Evolutionary conservation across 768 basidiomycete genomes (phyloP), one percentile per base, ranked within the genome.

Genomic region (Agaricus blazei): DNA sequence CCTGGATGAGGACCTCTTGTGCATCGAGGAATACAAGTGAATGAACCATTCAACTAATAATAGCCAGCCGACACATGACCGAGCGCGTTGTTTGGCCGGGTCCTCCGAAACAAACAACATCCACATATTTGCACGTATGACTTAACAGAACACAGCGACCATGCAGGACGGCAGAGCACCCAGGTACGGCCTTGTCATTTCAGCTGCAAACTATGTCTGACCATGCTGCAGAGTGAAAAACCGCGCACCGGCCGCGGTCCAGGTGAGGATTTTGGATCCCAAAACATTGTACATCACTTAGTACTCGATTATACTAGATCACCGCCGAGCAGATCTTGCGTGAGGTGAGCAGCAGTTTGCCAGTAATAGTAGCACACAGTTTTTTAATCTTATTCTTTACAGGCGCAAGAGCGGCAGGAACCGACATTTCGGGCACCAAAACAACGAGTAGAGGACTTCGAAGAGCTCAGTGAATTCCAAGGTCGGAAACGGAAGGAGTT

Each of bases 391-490:
- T 43, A 52, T 27, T 48, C 23, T 34, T 6, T 28, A 2, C 63
- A 93, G 90, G 97, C 97, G 48, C 93, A 98, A 87, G 97, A 98
- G 62, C 81, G 96, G 52, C 95, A 98, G 75, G 97, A 98, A 68
- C 82, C 90, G 29, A 82, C 88, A 11, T 90, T 93, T 67, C 85
- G 87, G 48, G 94, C 95, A 0, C 97, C 97, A 9, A 91, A 87
- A 63, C 97, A 99, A 67, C 84, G 94, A 40, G 88, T 99, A 31
- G 93, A 96, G 72, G 97, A 99, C 71, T 90, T 93, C 63, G 97
- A 99, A 47, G 60, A 88, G 64, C 79, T 88, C 40, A 80, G 88
- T 68, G 94, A 98, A 71, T 96, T 95, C 66, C 85, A 90, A 52
- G 93, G 92, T 9, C 73, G 94, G 58, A 97, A 96, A 69, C 79